Evolutionary conservation across 2,329 filamentous ascomycete species (phyloP).

Genomic region (Hymenoscyphus scutula): DNA sequence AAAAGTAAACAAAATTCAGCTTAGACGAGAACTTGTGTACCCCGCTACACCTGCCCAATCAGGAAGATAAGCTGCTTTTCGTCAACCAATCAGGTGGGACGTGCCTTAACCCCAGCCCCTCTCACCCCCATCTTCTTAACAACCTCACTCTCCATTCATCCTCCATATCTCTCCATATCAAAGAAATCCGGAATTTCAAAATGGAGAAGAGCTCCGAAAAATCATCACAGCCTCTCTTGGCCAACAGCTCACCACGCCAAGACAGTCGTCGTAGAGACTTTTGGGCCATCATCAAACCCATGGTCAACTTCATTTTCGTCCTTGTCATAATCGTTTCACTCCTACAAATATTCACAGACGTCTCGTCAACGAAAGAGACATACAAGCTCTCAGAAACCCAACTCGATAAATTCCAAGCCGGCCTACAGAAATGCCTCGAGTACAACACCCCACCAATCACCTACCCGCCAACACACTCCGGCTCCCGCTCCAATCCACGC

Average conservation of each 20-base stretch:
- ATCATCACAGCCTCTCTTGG: neutral
- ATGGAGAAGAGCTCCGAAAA: neutral
- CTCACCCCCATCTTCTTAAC: neutral
- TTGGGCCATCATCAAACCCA: neutral
- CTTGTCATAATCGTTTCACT: neutral
- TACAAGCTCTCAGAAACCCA: conserved; percentile 22
- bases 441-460: conserved; percentile 26
- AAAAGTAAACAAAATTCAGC: too few species aligned
- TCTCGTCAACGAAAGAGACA: conserved; percentile 11
- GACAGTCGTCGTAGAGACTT: neutral
- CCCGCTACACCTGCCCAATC: neutral
- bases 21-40: neutral
- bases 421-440: conserved; percentile 32
- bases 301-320: neutral
- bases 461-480: conserved; percentile 27
- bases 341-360: neutral
- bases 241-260: neutral
- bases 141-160: neutral
- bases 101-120: neutral
- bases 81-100: neutral
- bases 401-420: conserved; percentile 26
- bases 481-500: conserved; percentile 39
- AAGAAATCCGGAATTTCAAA: neutral
- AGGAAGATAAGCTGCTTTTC: neutral
- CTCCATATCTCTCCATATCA: neutral